phyloP scores from a whole-genome alignment of 2,329 filamentous ascomycete species.

The Arachnomyces sp. region DNA sequence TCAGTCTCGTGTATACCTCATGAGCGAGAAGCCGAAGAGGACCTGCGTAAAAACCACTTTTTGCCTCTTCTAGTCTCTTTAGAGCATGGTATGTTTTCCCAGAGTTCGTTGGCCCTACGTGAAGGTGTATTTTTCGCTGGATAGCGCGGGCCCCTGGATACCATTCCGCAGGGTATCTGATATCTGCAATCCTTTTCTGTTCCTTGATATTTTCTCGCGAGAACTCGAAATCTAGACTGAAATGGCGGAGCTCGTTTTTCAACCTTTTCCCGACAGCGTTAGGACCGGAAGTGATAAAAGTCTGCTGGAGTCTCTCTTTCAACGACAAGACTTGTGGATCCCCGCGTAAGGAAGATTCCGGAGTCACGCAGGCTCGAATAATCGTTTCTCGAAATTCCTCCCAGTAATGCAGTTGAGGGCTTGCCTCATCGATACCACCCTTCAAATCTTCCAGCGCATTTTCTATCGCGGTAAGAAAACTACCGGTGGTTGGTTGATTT shows the following conservation, averaged over 20 bases:
- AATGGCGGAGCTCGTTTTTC: slow-evolving; percentile 60
- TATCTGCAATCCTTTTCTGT: slow-evolving; percentile 64
- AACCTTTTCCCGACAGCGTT: slow-evolving; percentile 53
- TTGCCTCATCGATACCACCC: no score
- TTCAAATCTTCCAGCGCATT: no score
- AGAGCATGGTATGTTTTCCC: slow-evolving; percentile 96
- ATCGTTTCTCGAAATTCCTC: slow-evolving; percentile 2
- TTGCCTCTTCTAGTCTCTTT: slow-evolving; percentile 69
- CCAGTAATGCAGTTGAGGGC: no score
- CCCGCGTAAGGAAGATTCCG: no score
- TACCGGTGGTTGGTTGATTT: no score
- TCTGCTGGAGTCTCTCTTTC: slow-evolving; percentile 4
- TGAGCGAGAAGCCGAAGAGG: slow-evolving; percentile 83
- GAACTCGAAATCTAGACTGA: slow-evolving; percentile 52
- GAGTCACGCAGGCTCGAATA: neutral
- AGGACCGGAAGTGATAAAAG: slow-evolving; percentile 29
- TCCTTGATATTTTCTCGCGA: slow-evolving; percentile 49
- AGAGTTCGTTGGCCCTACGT: slow-evolving; percentile 95
- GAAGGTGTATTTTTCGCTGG: slow-evolving; percentile 78
- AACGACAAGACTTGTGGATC: neutral
- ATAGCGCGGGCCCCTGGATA: slow-evolving; percentile 74
- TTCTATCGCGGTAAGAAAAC: no score
- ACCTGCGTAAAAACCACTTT: slow-evolving; percentile 79
- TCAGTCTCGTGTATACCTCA: slow-evolving; percentile 86
- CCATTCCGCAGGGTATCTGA: slow-evolving; percentile 89